Evolutionary conservation across 306 rosid species (phyloP).

Genomic region (Inga oerstediana): DNA sequence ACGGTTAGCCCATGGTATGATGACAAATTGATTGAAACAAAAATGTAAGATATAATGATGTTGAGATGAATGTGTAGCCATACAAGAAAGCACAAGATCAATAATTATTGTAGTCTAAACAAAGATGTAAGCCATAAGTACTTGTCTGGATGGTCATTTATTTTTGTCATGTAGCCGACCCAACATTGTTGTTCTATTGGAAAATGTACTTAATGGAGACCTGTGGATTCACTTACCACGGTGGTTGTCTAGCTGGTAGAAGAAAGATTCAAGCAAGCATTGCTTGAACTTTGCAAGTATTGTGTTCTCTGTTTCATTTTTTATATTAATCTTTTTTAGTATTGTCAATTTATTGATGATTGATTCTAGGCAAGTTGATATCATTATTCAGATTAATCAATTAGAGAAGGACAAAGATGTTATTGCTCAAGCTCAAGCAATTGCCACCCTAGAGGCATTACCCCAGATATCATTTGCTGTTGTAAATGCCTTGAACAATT

Average conservation of each 20-base stretch:
- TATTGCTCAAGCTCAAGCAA: conserved; percentile 94
- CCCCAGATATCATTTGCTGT: conserved; percentile 84
- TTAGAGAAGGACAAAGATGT: conserved; percentile 98
- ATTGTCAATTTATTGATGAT: conserved; percentile 38
- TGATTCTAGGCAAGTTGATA: conserved; percentile 11
- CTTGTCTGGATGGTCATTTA: conserved; percentile 20
- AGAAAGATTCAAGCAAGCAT: not conserved
- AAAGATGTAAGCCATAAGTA: not conserved
- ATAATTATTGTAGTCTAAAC: no score
- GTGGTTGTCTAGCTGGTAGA: not conserved
- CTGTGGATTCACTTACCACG: conserved; percentile 14
- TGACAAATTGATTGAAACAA: no score
- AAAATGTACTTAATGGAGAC: not conserved
- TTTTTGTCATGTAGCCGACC: not conserved
- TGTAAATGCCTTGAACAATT: conserved; percentile 84
- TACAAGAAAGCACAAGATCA: not conserved
- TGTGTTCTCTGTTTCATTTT: not conserved
- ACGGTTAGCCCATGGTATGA: no score
- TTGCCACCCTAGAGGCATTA: conserved; percentile 73
- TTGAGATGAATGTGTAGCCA: no score
- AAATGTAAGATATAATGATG: no score
- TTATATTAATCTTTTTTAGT: conserved; percentile 12
- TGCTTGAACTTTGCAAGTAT: not conserved
- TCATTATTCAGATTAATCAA: conserved; percentile 81
- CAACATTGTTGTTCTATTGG: not conserved